phyloP scores from a whole-genome alignment of 2,329 filamentous ascomycete genomes.

The Lasiodiplodia hormozganensis region DNA sequence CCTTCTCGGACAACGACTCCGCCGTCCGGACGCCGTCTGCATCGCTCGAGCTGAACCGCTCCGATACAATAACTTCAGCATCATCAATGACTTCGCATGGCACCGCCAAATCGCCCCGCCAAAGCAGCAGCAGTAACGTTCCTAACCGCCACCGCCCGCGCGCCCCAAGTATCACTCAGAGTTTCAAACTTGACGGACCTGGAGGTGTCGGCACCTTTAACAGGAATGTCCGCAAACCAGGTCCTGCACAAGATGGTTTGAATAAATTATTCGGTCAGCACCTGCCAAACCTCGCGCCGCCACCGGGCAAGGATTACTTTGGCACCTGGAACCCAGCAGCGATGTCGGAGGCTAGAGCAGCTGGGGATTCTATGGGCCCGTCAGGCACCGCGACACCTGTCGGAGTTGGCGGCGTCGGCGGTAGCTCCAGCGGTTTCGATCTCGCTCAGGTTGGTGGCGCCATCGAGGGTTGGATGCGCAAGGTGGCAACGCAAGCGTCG shows the following conservation, averaged over 20 bases:
- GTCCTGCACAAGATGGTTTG: slow-evolving; percentile 82
- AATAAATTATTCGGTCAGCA: slow-evolving; percentile 86
- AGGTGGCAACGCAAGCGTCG: slow-evolving; percentile 71
- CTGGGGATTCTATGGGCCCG: slow-evolving; percentile 37
- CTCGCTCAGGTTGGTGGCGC: slow-evolving; percentile 86
- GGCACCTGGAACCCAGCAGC: slow-evolving; percentile 48
- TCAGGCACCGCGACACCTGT: slow-evolving; percentile 35
- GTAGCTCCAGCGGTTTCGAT: slow-evolving; percentile 44
- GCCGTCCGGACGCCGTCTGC: slow-evolving; percentile 65
- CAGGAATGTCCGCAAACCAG: slow-evolving; percentile 73
- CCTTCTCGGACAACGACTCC: slow-evolving; percentile 64
- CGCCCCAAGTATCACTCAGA: slow-evolving; percentile 42
- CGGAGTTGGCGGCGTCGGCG: slow-evolving; percentile 30
- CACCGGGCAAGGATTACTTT: slow-evolving; percentile 63
- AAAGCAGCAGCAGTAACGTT: slow-evolving; percentile 46
- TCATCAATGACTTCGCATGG: slow-evolving; percentile 41
- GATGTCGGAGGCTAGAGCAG: slow-evolving; percentile 16
- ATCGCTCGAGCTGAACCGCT: slow-evolving; percentile 66
- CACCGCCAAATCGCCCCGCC: slow-evolving; percentile 47
- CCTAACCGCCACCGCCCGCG: slow-evolving; percentile 47
- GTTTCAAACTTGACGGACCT: slow-evolving; percentile 73
- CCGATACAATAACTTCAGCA: slow-evolving; percentile 43
- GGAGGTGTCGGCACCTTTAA: slow-evolving; percentile 87
- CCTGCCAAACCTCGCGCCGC: slow-evolving; percentile 74
- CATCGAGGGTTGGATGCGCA: slow-evolving; percentile 89